These are phyloP conservation scores for Physcomitrium patens DNA, from an alignment of 225 moss, liverwort and hornwort genomes.

Conservation along the genomic window DNA sequence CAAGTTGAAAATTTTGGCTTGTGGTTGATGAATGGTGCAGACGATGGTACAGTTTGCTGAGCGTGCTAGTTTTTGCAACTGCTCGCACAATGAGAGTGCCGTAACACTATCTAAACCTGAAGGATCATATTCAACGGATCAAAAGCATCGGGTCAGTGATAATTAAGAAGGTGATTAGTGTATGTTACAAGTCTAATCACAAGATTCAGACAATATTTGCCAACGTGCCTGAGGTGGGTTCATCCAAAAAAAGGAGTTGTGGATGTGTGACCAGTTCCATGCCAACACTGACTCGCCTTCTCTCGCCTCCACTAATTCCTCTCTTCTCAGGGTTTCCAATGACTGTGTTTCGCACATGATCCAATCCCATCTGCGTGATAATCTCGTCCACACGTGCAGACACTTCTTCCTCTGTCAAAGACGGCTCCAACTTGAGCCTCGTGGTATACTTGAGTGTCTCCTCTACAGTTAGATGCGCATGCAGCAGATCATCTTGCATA, in stretches of 20 bases:
- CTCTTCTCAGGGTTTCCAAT: constrained; percentile 80
- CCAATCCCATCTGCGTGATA: constrained; percentile 83
- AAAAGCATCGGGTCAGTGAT: neutral
- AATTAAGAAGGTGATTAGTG: neutral
- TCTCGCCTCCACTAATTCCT: constrained; percentile 90
- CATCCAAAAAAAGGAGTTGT: constrained; percentile 85
- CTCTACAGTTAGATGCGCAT: constrained; percentile 83
- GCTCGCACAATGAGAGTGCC: constrained; percentile 75
- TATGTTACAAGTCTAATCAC: too few species aligned
- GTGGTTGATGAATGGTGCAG: constrained; percentile 92
- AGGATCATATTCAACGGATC: constrained; percentile 33
- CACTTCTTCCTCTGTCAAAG: constrained; percentile 67
- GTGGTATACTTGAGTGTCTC: constrained; percentile 84
- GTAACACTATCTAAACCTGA: constrained; percentile 87
- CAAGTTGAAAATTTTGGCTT: constrained; percentile 83
- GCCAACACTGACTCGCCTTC: constrained; percentile 84
- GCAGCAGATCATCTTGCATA: constrained; percentile 88
- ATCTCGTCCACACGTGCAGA: constrained; percentile 67
- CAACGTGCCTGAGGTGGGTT: constrained; percentile 78
- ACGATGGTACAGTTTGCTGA: constrained; percentile 69
- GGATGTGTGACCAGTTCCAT: constrained; percentile 90
- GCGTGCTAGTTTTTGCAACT: constrained; percentile 67
- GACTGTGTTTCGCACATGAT: constrained; percentile 72
- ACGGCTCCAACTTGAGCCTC: constrained; percentile 79
- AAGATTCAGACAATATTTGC: too few species aligned